Conservation (phyloP, 306 rosid species). For the Citrullus mucosospermus region DNA sequence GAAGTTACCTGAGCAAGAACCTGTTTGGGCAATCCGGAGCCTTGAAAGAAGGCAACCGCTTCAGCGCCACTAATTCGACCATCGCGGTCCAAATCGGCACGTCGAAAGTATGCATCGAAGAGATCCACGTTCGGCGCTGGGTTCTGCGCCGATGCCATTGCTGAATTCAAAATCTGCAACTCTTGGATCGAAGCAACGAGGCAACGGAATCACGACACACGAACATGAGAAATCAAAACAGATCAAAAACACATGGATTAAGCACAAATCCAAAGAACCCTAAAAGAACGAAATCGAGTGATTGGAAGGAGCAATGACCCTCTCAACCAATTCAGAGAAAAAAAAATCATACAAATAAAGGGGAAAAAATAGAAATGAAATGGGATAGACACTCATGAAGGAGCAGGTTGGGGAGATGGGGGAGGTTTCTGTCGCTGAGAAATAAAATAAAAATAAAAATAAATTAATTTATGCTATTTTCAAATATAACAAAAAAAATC, state of each 20-base stretch:
- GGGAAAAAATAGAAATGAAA: neutral
- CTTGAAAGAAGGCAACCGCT: slow-evolving; percentile 92
- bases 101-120: slow-evolving; percentile 86
- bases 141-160: slow-evolving; percentile 59
- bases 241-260: slow-evolving; percentile 4
- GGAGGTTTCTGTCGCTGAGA: neutral
- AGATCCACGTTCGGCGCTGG: slow-evolving; percentile 76
- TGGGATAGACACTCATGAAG: neutral
- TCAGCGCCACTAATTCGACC: slow-evolving; percentile 91
- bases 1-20: slow-evolving; percentile 78
- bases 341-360: neutral
- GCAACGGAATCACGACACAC: neutral
- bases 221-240: neutral
- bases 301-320: neutral
- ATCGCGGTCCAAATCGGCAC: slow-evolving; percentile 96
- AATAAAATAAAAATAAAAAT: neutral
- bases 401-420: slow-evolving; percentile 2
- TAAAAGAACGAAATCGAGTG: neutral
- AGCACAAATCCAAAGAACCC: slow-evolving; percentile 13
- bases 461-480: too few relatives aligned
- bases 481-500: too few relatives aligned
- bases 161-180: slow-evolving; percentile 22
- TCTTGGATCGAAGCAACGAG: slow-evolving; percentile 41
- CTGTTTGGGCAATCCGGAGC: slow-evolving; percentile 68
- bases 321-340: neutral